Percentiles rank a stretch among this genome's conserved stretches.
These are phyloP conservation scores for Leptosphaerulina australis DNA, from an alignment of 2,329 filamentous ascomycete genomes.

Conservation along the genomic window DNA sequence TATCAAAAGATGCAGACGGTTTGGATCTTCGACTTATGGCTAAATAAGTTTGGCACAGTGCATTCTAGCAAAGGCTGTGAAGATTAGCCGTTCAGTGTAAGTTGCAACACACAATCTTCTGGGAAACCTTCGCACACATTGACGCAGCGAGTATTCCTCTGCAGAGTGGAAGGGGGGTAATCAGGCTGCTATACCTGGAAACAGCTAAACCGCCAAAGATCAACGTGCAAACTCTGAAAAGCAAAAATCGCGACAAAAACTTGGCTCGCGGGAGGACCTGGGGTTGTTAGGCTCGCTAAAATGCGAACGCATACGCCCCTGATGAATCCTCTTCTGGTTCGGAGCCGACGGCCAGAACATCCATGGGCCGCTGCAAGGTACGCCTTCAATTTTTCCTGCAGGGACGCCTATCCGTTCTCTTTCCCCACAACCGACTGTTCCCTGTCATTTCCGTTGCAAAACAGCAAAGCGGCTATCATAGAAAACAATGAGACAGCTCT, in stretches of 20 bases:
- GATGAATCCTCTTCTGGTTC: not conserved
- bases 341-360: conserved; percentile 2
- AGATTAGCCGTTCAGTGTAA: no score
- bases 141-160: no score
- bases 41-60: no score
- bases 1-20: no score
- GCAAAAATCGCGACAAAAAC: not conserved
- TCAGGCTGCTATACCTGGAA: not conserved
- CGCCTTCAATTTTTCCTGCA: conserved; percentile 9
- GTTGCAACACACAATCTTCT: no score
- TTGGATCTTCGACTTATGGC: no score
- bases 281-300: not conserved
- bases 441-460: not conserved
- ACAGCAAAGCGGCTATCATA: not conserved
- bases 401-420: not conserved
- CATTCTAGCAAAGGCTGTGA: no score
- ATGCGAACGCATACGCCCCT: not conserved
- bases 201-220: not conserved
- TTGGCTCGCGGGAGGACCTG: not conserved
- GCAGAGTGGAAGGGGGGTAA: no score
- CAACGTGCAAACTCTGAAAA: not conserved
- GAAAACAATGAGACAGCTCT: not conserved
- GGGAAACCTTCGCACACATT: no score
- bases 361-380: conserved; percentile 5
- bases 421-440: not conserved